Evolutionary conservation across 352 stramenopile species (phyloP).

Genomic region (Thalassiosira oceanica): DNA sequence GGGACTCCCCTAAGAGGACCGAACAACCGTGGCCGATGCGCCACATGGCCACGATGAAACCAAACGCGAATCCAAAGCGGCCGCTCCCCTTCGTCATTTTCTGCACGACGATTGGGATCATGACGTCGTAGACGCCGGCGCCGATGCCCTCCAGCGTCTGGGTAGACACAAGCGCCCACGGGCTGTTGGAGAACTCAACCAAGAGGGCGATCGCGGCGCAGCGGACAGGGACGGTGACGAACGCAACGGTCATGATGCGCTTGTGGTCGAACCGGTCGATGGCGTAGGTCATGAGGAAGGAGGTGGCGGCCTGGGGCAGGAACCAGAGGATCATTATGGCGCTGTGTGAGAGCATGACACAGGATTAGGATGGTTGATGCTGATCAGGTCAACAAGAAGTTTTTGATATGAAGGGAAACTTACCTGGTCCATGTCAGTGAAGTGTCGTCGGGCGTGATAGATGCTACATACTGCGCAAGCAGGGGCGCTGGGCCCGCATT

Average conservation of each 20-base stretch:
- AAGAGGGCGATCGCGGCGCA: conserved; percentile 1
- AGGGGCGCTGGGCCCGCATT: not conserved
- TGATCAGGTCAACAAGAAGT: too few species aligned
- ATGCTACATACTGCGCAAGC: not conserved
- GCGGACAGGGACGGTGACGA: not conserved
- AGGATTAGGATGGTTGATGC: too few species aligned
- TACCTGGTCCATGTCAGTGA: not conserved
- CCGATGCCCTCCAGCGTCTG: not conserved
- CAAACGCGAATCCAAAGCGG: not conserved
- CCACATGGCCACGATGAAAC: not conserved
- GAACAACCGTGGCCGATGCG: not conserved
- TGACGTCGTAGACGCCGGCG: not conserved
- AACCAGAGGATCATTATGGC: too few species aligned
- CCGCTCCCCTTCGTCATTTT: not conserved
- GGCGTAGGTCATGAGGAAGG: too few species aligned
- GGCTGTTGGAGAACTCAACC: not conserved
- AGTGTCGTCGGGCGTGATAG: not conserved
- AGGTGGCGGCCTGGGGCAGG: too few species aligned
- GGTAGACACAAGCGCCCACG: not conserved
- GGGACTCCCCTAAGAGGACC: not conserved
- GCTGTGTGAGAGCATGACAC: too few species aligned
- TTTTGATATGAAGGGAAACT: too few species aligned
- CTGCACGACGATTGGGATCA: not conserved
- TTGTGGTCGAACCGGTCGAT: too few species aligned
- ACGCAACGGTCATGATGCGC: not conserved